A percentile compares a stretch with the other conserved stretches of the same genome.
Conservation (phyloP, 2,329 filamentous ascomycete genomes). For the Sarocladiaceae sp. region DNA sequence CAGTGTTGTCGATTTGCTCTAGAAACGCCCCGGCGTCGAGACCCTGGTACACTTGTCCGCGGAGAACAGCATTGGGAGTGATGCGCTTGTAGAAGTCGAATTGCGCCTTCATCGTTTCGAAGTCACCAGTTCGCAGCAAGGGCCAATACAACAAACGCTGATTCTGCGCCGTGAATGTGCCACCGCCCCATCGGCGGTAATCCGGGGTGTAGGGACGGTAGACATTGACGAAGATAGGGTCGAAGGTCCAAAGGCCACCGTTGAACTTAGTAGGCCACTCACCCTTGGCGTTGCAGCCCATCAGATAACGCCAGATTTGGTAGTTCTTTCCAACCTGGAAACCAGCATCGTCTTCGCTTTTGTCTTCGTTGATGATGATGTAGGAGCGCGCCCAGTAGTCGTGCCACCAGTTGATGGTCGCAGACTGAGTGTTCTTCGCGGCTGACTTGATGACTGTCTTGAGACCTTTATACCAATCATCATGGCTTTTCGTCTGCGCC, state of each 20-base stretch:
- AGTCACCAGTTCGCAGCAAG: constrained; percentile 9
- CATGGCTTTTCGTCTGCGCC: constrained; percentile 6
- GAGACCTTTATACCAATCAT: constrained; percentile 8
- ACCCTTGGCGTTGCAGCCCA: constrained; percentile 10
- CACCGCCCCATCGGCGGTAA: constrained; percentile 10
- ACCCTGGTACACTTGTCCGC: constrained; percentile 9
- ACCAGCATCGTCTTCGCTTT: constrained; percentile 3
- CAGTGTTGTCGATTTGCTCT: constrained; percentile 11
- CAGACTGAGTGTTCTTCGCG: constrained; percentile 2
- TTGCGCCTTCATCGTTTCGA: constrained; percentile 9
- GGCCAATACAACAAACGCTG: constrained; percentile 10
- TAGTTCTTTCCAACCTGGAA: constrained; percentile 12
- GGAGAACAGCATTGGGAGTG: constrained; percentile 9
- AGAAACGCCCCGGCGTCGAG: constrained; percentile 9
- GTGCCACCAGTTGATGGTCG: constrained; percentile 10
- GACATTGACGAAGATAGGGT: constrained; percentile 10
- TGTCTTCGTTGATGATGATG: constrained; percentile 12
- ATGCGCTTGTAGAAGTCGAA: constrained; percentile 12
- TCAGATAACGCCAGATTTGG: constrained; percentile 11
- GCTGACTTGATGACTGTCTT: neutral
- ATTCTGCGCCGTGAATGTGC: constrained; percentile 10
- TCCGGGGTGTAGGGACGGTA: constrained; percentile 10
- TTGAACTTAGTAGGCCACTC: constrained; percentile 12
- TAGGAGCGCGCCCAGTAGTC: constrained; percentile 10
- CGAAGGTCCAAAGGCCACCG: constrained; percentile 11